These are phyloP conservation scores for Sporothrix luriei DNA, from an alignment of 2,329 filamentous ascomycete genomes.

Conservation along the genomic window DNA sequence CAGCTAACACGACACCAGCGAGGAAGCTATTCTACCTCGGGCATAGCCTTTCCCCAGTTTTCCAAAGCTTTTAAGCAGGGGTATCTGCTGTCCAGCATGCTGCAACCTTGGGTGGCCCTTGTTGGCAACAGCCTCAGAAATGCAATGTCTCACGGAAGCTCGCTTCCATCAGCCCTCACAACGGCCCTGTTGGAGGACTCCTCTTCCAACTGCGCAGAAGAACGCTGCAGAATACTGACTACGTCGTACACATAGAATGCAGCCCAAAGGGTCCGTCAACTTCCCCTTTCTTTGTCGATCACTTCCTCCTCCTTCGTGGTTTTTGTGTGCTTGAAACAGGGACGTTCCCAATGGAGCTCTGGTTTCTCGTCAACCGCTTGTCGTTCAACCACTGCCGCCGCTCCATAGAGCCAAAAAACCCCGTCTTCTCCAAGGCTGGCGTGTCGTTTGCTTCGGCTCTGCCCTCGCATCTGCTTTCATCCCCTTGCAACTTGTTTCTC, in stretches of 20 bases:
- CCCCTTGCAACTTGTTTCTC: background rate
- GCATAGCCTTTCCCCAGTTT: constrained; percentile 27
- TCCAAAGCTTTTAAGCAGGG: constrained; percentile 20
- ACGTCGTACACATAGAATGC: no score
- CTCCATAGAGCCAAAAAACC: background rate
- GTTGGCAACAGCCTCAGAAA: background rate
- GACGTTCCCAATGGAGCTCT: background rate
- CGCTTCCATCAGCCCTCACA: constrained; percentile 4
- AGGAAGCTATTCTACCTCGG: constrained; percentile 6
- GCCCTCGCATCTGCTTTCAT: background rate
- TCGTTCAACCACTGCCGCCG: background rate
- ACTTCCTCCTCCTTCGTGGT: constrained; percentile 9
- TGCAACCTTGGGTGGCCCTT: constrained; percentile 23
- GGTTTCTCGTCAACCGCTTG: background rate
- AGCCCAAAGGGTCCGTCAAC: background rate
- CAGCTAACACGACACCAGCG: constrained; percentile 27
- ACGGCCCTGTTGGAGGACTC: background rate
- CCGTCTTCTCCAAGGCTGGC: background rate
- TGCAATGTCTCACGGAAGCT: background rate
- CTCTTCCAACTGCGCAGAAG: background rate
- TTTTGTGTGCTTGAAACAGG: background rate
- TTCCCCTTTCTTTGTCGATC: constrained; percentile 8
- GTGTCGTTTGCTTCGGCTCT: constrained; percentile 6
- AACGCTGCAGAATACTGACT: background rate
- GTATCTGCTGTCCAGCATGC: constrained; percentile 9